A percentile compares a stretch with the other conserved stretches of the same genome.
These are phyloP conservation scores for Wickerhamiella sergipiensis DNA, from an alignment of 805 yeast genomes.

Conservation along the genomic window DNA sequence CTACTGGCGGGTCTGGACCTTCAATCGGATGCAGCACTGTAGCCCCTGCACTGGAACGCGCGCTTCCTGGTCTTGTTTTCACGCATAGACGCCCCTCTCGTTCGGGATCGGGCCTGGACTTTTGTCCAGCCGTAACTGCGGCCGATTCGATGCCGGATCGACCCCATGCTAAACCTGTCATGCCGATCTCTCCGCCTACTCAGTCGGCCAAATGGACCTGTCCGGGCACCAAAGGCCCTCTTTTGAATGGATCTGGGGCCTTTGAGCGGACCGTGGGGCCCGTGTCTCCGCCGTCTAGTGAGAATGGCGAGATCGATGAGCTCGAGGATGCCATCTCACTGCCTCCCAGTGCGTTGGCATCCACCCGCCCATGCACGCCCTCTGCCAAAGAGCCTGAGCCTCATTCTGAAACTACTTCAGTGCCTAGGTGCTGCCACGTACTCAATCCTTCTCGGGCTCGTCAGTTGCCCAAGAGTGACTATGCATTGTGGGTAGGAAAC, in stretches of 20 bases:
- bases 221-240: neutral
- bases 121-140: neutral
- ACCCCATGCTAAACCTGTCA: neutral
- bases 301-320: neutral
- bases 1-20: neutral
- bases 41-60: neutral
- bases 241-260: neutral
- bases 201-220: neutral
- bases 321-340: neutral
- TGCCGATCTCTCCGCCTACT: neutral
- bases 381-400: neutral
- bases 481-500: slow-evolving; percentile 36
- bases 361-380: neutral
- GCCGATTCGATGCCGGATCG: neutral
- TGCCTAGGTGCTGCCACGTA: neutral
- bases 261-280: neutral
- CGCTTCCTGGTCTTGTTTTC: slow-evolving; percentile 1
- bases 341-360: neutral
- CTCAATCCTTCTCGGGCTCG: slow-evolving; percentile 2
- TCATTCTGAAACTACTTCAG: neutral
- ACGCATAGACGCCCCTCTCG: neutral
- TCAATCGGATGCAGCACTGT: neutral
- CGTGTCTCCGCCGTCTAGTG: neutral
- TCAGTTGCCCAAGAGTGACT: slow-evolving; percentile 25
- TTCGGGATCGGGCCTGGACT: neutral